These are phyloP conservation scores for Crotalaria pallida DNA, from an alignment of 306 rosid genomes.

Conservation along the genomic window DNA sequence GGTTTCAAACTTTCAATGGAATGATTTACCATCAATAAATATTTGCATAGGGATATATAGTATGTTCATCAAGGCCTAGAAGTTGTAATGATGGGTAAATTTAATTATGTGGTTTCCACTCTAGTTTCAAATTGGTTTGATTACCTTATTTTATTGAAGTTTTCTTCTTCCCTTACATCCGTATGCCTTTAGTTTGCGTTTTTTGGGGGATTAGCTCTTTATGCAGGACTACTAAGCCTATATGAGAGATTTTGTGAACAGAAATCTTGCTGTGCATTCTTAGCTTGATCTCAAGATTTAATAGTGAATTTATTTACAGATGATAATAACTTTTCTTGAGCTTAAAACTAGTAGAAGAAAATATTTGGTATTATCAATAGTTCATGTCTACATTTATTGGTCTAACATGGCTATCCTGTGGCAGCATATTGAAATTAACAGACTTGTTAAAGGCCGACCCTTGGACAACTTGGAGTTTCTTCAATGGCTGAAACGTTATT, in stretches of 20 bases:
- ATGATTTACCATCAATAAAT: neutral
- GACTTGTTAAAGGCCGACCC: conserved; percentile 96
- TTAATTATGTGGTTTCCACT: neutral
- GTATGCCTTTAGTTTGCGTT: too few species aligned
- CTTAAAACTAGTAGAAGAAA: neutral
- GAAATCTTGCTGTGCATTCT: conserved; percentile 2
- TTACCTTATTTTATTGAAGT: neutral
- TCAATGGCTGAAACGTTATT: conserved; percentile 96
- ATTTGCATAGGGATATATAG: neutral
- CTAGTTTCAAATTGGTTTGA: neutral
- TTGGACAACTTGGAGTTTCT: conserved; percentile 94
- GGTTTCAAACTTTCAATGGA: neutral
- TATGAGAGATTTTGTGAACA: neutral
- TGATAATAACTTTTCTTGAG: neutral
- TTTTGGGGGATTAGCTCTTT: neutral
- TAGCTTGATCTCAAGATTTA: neutral
- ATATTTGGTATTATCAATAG: neutral
- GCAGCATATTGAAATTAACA: conserved; percentile 91
- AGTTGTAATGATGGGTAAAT: neutral
- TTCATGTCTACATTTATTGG: conserved; percentile 5
- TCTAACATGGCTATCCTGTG: conserved; percentile 7
- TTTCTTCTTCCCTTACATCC: neutral
- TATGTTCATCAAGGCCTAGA: neutral
- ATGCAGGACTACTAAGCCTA: neutral
- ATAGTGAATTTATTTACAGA: neutral